Conservation (phyloP, 768 basidiomycete species). For the Boletus barrowsii region DNA sequence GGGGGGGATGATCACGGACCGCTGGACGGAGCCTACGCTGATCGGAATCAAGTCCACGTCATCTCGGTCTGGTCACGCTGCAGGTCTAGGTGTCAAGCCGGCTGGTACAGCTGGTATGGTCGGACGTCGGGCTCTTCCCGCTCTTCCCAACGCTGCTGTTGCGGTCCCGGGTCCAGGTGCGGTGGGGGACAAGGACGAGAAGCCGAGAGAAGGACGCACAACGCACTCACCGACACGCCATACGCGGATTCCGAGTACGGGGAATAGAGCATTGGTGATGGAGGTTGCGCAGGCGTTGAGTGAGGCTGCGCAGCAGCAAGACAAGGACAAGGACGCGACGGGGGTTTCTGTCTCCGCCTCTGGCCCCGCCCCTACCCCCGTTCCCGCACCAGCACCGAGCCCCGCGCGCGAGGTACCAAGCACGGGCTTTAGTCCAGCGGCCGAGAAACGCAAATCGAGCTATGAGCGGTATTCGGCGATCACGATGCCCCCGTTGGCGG, state of each 20-base stretch:
- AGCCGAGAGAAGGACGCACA: slow-evolving; percentile 21
- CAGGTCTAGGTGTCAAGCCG: slow-evolving; percentile 6
- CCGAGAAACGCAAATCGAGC: slow-evolving; percentile 63
- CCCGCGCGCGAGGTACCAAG: slow-evolving; percentile 13
- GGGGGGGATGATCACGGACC: slow-evolving; percentile 24
- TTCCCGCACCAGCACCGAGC: background rate
- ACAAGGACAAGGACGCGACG: background rate
- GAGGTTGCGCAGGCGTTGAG: slow-evolving; percentile 67
- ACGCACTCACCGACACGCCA: slow-evolving; percentile 40
- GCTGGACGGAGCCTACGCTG: slow-evolving; percentile 32
- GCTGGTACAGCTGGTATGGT: slow-evolving; percentile 26
- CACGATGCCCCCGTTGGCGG: slow-evolving; percentile 60
- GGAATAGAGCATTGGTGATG: slow-evolving; percentile 72
- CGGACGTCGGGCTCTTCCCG: slow-evolving; percentile 44
- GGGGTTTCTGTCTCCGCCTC: background rate
- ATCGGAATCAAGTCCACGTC: slow-evolving; percentile 31
- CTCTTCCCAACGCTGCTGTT: slow-evolving; percentile 24
- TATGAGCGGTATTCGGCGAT: slow-evolving; percentile 65
- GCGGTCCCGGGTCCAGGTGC: background rate
- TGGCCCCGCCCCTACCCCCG: background rate
- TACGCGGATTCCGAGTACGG: slow-evolving; percentile 62
- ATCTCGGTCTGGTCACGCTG: background rate
- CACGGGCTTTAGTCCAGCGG: slow-evolving; percentile 21
- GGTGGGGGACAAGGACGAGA: slow-evolving; percentile 1
- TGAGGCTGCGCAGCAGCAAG: slow-evolving; percentile 29